These are phyloP conservation scores for Penicillium sp. DNA, from an alignment of 2,329 filamentous ascomycete species.

Conservation along the genomic window DNA sequence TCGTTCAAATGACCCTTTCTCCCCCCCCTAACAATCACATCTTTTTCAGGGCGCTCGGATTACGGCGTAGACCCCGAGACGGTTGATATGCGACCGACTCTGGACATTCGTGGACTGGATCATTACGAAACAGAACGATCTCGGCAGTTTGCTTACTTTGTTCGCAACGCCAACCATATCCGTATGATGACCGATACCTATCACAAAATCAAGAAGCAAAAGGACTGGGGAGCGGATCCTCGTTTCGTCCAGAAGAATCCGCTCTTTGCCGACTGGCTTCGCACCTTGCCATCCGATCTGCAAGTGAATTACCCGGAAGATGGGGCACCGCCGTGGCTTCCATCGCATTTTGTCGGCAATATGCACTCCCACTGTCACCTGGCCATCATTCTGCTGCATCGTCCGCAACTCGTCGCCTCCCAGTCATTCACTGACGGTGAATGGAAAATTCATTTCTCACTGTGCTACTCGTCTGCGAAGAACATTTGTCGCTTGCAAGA, in stretches of 20 bases:
- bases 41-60: conserved; percentile 62
- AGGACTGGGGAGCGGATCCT: conserved; percentile 82
- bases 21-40: conserved; percentile 9
- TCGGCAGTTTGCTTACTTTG: conserved; percentile 76
- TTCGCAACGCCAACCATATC: conserved; percentile 70
- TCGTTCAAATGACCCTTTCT: too few species aligned
- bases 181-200: conserved; percentile 71
- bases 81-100: conserved; percentile 65
- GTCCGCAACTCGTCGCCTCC: conserved; percentile 75
- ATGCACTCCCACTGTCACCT: conserved; percentile 85
- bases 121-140: conserved; percentile 71
- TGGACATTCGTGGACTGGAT: conserved; percentile 61
- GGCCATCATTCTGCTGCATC: conserved; percentile 76
- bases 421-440: conserved; percentile 67
- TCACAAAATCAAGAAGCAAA: conserved; percentile 64
- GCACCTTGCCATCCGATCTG: conserved; percentile 71
- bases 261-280: conserved; percentile 67
- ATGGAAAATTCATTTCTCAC: conserved; percentile 83
- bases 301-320: conserved; percentile 71
- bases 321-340: conserved; percentile 74
- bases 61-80: conserved; percentile 68
- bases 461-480: conserved; percentile 81
- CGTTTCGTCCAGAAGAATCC: conserved; percentile 75
- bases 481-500: conserved; percentile 81
- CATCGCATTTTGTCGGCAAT: conserved; percentile 82